Base-by-base conservation (phyloP, 2,329 filamentous ascomycete genomes). In the Sarocladiaceae sp. region DNA sequence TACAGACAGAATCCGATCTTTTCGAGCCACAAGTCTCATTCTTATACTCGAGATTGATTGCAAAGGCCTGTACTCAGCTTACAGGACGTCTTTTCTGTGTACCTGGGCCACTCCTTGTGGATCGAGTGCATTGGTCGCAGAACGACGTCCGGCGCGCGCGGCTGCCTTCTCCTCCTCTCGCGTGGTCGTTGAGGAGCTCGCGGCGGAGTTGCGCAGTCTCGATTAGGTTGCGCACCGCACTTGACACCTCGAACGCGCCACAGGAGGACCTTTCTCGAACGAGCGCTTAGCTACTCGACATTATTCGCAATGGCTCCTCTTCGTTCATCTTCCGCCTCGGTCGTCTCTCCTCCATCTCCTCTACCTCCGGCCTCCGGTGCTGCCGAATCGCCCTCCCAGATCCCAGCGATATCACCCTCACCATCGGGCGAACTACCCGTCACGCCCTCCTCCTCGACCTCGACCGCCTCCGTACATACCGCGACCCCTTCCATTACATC, bases 361-460 rank as follows among this genome's bases (percentile, higher is more conserved):
- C 37, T 42, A n/a, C 37, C 13, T 10, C 8, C 37, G 12, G 20
- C 37, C 37, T 42, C 37, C 12, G 26, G 10, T 7, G 26, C 26
- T 20, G 44, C 44, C 44, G 44, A 4, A 10, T 26, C 40, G 20
- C 23, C 40, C 20, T 44, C 40, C 17, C 12, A 3, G 3, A 23
- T 23, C 40, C 12, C 22, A 3, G 26, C 44, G 28, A 48, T 17
- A 10, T 31, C 26, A 5, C 44, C 28, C 22, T 17, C 44, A n/a
- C 44, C 44, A 4, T 59, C 67, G 64, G 67, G 71, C 63, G 68
- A 36, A n/a, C 47, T 37, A 71, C 60, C 62, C 65, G 59, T 48
- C 28, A 66, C 70, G 54, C 62, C 57, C 17, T 52, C 60, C 40
- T 56, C 58, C 42, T 52, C 55, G 52, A 57, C 56, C 31, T 54